These are phyloP conservation scores for Lactarius pseudohatsudake DNA, from an alignment of 768 basidiomycete species.

Conservation along the genomic window DNA sequence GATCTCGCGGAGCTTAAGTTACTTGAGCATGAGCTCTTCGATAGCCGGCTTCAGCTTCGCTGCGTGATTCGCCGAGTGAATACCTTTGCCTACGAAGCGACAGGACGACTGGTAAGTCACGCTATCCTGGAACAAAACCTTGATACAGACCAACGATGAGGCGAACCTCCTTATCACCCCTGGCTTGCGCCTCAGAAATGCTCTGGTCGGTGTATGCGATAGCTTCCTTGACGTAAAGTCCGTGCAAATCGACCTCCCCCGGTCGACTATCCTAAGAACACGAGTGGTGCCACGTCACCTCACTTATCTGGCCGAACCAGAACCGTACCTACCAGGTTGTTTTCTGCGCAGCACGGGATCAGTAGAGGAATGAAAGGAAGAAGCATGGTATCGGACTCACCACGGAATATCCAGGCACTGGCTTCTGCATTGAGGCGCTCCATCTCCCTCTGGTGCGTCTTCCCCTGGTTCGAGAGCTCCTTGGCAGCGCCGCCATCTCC, in stretches of 20 bases:
- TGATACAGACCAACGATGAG: constrained; percentile 77
- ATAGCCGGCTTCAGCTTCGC: constrained; percentile 94
- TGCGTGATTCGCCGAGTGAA: constrained; percentile 73
- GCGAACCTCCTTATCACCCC: constrained; percentile 63
- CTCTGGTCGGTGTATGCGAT: constrained; percentile 70
- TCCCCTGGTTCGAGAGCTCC: constrained; percentile 76
- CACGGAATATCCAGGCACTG: constrained; percentile 81
- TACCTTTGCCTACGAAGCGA: constrained; percentile 64
- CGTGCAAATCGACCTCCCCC: constrained; percentile 87
- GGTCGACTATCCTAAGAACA: constrained; percentile 54
- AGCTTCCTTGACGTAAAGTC: constrained; percentile 92
- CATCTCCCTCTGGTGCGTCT: constrained; percentile 76
- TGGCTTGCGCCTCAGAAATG: constrained; percentile 61
- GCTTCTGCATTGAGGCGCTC: constrained; percentile 78
- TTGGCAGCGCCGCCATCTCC: constrained; percentile 82
- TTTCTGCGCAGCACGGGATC: constrained; percentile 47
- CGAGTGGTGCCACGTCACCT: background rate
- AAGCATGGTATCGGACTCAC: constrained; percentile 41
- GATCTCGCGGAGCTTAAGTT: constrained; percentile 27
- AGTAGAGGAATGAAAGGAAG: background rate
- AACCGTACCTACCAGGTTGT: constrained; percentile 57
- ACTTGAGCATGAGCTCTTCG: constrained; percentile 83
- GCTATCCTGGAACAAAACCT: background rate
- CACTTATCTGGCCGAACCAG: background rate
- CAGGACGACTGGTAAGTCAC: background rate